Evolutionary conservation across 2,329 filamentous ascomycete genomes (phyloP).

Genomic region (Exophiala sideris): DNA sequence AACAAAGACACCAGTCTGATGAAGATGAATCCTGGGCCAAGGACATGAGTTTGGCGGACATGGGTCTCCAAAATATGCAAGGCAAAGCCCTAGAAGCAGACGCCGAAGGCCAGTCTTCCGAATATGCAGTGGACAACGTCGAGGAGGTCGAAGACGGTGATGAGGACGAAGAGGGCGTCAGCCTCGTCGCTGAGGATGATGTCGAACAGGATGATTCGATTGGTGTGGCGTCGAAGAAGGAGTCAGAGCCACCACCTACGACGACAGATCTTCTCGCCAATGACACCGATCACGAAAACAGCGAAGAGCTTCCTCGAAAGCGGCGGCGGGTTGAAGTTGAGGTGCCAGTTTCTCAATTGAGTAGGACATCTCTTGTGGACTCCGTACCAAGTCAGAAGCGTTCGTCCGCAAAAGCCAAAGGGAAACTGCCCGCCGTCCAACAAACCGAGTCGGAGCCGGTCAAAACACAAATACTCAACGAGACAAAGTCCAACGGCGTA

Average conservation of each 20-base stretch:
- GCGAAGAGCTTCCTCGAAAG: conserved; percentile 17
- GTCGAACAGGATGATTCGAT: not conserved
- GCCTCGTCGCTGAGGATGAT: not conserved
- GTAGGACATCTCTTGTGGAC: not conserved
- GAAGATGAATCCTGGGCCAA: conserved; percentile 29
- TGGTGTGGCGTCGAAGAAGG: not conserved
- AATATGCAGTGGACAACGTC: conserved; percentile 5
- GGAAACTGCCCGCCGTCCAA: not conserved
- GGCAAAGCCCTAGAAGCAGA: conserved; percentile 1
- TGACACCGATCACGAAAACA: not conserved
- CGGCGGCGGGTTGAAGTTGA: conserved; percentile 9
- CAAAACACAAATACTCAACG: not conserved
- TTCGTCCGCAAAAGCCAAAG: not conserved
- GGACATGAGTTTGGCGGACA: conserved; percentile 28
- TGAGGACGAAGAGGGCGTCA: conserved; percentile 3
- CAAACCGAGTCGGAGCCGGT: not conserved
- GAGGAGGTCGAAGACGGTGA: conserved; percentile 9
- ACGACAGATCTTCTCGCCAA: not conserved
- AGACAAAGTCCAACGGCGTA: not conserved
- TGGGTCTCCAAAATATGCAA: conserved; percentile 23
- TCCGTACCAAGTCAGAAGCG: not conserved
- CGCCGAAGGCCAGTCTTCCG: not conserved
- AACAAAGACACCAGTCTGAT: not conserved
- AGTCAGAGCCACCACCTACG: not conserved
- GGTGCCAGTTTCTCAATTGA: conserved; percentile 1